A percentile compares a stretch with the other conserved stretches of the same genome.
Conservation (phyloP, 768 basidiomycete genomes). For the Mycena olivaceomarginata region DNA sequence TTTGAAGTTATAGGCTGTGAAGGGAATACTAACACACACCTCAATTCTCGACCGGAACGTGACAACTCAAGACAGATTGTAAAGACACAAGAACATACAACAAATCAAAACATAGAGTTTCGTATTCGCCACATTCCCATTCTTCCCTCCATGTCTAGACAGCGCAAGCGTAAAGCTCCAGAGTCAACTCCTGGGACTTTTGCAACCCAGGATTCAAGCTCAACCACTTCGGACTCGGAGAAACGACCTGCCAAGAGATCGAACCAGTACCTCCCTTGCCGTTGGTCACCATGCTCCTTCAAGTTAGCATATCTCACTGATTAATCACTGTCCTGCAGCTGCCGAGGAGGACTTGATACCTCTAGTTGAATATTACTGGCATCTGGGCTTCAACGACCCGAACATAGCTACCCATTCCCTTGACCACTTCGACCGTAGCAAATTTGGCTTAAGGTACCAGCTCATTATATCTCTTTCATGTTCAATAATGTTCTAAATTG, state of each 20-base stretch:
- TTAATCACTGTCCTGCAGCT: not conserved
- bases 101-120: too few species aligned
- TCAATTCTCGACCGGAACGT: too few species aligned
- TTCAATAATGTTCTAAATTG: not conserved
- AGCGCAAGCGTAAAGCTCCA: too few species aligned
- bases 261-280: slow-evolving; percentile 4
- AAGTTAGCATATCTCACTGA: not conserved
- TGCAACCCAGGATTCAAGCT: not conserved
- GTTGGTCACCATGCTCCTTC: not conserved
- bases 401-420: slow-evolving; percentile 19
- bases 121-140: too few species aligned
- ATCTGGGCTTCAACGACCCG: slow-evolving; percentile 33
- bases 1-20: too few species aligned
- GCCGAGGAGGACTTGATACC: slow-evolving; percentile 20
- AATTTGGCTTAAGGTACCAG: slow-evolving; percentile 8
- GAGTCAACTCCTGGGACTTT: too few species aligned
- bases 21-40: too few species aligned
- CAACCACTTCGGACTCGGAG: not conserved
- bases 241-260: not conserved
- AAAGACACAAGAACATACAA: too few species aligned
- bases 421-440: slow-evolving; percentile 32
- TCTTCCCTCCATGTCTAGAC: too few species aligned
- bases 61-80: too few species aligned
- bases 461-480: not conserved
- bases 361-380: slow-evolving; percentile 30